Percentiles rank a stretch among this genome's conserved stretches.
Evolutionary conservation across 2,329 filamentous ascomycete genomes (phyloP).

Genomic region (Microcera coccophila): DNA sequence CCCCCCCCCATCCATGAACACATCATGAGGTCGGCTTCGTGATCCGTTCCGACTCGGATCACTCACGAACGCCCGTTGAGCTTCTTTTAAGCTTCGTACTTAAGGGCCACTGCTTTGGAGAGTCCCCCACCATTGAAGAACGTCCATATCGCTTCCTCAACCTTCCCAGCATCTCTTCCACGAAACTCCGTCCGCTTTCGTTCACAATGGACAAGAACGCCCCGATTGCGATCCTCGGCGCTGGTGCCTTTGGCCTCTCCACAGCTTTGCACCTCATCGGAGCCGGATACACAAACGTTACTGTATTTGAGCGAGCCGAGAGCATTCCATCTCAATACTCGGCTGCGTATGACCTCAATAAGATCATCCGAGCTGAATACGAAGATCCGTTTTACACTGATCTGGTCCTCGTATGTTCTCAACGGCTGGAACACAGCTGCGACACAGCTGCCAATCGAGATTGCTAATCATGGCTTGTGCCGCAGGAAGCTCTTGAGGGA

Average conservation of each 20-base stretch:
- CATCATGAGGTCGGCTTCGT: neutral
- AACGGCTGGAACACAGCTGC: neutral
- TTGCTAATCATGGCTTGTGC: neutral
- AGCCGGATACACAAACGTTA: slow-evolving; percentile 32
- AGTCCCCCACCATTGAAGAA: too few relatives aligned
- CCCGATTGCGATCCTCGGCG: slow-evolving; percentile 26
- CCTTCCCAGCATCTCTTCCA: neutral
- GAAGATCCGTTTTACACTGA: slow-evolving; percentile 54
- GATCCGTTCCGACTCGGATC: neutral
- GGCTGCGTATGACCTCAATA: slow-evolving; percentile 56
- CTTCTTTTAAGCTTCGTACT: too few relatives aligned
- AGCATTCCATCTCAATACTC: slow-evolving; percentile 31
- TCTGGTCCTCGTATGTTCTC: slow-evolving; percentile 39
- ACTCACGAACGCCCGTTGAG: neutral
- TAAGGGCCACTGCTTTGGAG: too few relatives aligned
- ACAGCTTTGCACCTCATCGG: slow-evolving; percentile 25
- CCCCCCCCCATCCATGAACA: too few relatives aligned
- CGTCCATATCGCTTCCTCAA: neutral
- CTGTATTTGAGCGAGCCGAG: slow-evolving; percentile 28
- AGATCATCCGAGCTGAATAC: slow-evolving; percentile 57
- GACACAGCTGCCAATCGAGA: neutral
- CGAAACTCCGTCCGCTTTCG: neutral
- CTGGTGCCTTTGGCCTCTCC: slow-evolving; percentile 30
- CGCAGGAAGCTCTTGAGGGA: slow-evolving; percentile 45
- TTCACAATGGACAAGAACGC: neutral